These are phyloP conservation scores for Lentinula sp. DNA, from an alignment of 768 basidiomycete species.

Conservation along the genomic window DNA sequence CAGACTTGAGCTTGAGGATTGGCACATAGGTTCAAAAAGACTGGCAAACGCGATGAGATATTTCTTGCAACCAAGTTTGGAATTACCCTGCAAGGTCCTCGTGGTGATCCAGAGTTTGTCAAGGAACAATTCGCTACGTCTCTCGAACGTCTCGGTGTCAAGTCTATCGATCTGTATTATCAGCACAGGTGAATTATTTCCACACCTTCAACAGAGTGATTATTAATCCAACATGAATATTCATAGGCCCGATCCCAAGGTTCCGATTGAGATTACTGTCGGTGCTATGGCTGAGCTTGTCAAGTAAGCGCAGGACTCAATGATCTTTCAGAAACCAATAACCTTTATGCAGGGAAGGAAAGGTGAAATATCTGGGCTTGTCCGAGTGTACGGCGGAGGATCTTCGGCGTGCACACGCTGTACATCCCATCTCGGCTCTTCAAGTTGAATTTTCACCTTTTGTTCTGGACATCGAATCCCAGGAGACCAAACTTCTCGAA, in stretches of 20 bases:
- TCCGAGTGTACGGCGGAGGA: conserved; percentile 40
- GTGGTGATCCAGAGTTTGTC: conserved; percentile 19
- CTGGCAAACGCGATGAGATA: conserved; percentile 44
- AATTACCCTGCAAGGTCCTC: conserved; percentile 5
- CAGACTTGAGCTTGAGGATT: background rate
- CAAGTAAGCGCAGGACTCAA: conserved; percentile 20
- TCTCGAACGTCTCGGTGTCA: conserved; percentile 24
- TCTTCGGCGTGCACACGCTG: conserved; percentile 41
- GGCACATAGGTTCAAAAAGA: conserved; percentile 37
- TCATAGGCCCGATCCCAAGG: conserved; percentile 17
- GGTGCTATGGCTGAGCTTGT: conserved; percentile 29
- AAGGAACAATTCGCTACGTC: conserved; percentile 26
- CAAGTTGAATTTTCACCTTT: conserved; percentile 42
- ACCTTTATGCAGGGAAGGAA: conserved; percentile 23
- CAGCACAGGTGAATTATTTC: conserved; percentile 22
- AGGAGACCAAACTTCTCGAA: conserved; percentile 29
- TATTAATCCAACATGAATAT: conserved; percentile 8
- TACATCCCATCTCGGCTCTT: conserved; percentile 37
- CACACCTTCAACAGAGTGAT: background rate
- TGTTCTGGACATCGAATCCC: conserved; percentile 36
- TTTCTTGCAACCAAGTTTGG: conserved; percentile 57
- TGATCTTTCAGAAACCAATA: background rate
- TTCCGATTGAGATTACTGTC: conserved; percentile 26
- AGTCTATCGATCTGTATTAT: conserved; percentile 33
- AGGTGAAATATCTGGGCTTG: conserved; percentile 45